Evolutionary conservation across 495 filamentous ascomycete species (phyloP).

Genomic region (Annulohypoxylon nitens): DNA sequence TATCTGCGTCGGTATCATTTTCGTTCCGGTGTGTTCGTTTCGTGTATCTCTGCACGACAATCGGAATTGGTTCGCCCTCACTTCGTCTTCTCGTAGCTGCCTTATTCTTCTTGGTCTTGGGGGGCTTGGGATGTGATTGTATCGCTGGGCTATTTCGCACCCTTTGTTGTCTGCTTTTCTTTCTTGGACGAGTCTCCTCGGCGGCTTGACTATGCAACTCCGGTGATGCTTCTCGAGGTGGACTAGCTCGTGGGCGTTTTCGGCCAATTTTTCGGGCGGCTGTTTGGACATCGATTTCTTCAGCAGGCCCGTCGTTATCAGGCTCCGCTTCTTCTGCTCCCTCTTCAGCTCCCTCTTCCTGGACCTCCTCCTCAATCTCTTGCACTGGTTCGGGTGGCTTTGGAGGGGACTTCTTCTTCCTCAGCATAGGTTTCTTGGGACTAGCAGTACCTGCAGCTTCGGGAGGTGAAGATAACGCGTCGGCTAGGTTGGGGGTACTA

Average conservation of each 20-base stretch:
- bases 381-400: constrained; percentile 28
- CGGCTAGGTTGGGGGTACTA: constrained; percentile 37
- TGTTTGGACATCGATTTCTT: constrained; percentile 53
- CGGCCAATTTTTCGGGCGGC: constrained; percentile 53
- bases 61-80: constrained; percentile 54
- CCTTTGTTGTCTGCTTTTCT: constrained; percentile 53
- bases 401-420: constrained; percentile 19
- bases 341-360: constrained; percentile 29
- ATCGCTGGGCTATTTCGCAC: constrained; percentile 52
- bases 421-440: constrained; percentile 45
- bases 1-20: constrained; percentile 57
- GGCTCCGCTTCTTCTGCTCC: constrained; percentile 38
- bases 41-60: constrained; percentile 63
- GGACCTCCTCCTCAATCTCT: constrained; percentile 35
- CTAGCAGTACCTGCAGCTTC: constrained; percentile 50
- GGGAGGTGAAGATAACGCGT: constrained; percentile 50
- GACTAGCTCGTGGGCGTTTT: constrained; percentile 55
- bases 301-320: constrained; percentile 41
- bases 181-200: constrained; percentile 48
- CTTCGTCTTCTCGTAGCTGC: constrained; percentile 37
- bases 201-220: constrained; percentile 45
- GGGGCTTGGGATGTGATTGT: constrained; percentile 53
- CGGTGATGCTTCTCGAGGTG: constrained; percentile 46
- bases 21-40: constrained; percentile 49
- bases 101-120: constrained; percentile 44